Conservation (phyloP, 768 basidiomycete species). For the Boletus reticulatus region DNA sequence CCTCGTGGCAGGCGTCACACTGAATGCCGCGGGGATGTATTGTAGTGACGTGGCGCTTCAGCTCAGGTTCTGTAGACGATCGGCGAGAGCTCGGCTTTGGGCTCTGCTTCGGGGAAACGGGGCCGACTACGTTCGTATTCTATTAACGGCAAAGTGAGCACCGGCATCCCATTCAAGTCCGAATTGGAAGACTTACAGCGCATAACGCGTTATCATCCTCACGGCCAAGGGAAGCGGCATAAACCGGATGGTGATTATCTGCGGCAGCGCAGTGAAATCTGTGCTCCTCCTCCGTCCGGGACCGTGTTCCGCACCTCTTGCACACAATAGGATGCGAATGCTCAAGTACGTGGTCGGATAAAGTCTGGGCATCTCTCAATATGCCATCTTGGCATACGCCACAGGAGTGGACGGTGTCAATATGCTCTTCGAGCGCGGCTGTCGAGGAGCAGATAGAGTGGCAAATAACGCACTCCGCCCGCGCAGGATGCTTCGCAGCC, state of each 20-base stretch:
- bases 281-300: conserved; percentile 36
- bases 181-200: conserved; percentile 25
- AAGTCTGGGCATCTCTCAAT: conserved; percentile 22
- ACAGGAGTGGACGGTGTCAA: conserved; percentile 27
- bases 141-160: conserved; percentile 14
- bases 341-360: conserved; percentile 29
- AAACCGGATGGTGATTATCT: conserved; percentile 37
- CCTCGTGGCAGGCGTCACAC: conserved; percentile 26
- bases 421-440: conserved; percentile 24
- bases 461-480: conserved; percentile 26
- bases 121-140: conserved; percentile 18
- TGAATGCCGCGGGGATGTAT: conserved; percentile 4
- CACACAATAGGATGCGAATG: conserved; percentile 28
- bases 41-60: conserved; percentile 1
- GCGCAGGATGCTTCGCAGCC: conserved; percentile 22
- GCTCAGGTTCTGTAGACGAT: conserved; percentile 7
- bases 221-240: conserved; percentile 35
- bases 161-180: not conserved
- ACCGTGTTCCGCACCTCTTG: conserved; percentile 31
- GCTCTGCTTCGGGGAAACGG: conserved; percentile 13
- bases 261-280: conserved; percentile 38
- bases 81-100: conserved; percentile 10
- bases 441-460: conserved; percentile 22
- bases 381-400: conserved; percentile 30
- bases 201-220: conserved; percentile 31